phyloP scores from a whole-genome alignment of 495 filamentous ascomycete species.

The Tuber calosporum region DNA sequence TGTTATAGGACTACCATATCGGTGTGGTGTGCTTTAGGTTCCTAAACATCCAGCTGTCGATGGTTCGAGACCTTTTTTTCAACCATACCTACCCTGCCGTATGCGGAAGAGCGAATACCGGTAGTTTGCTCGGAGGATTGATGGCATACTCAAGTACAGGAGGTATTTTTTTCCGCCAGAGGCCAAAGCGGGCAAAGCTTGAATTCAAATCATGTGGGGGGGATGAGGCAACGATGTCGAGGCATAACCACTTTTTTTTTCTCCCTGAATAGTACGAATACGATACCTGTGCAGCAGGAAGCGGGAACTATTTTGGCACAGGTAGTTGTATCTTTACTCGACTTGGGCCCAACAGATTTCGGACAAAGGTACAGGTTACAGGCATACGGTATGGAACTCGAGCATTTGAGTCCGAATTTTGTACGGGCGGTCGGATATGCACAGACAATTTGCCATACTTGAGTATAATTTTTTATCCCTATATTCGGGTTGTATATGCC shows the following conservation, averaged over 20 bases:
- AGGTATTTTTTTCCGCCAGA: not conserved
- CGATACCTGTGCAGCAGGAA: no score
- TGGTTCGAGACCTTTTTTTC: not conserved
- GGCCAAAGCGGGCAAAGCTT: not conserved
- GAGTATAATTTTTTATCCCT: no score
- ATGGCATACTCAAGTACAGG: no score
- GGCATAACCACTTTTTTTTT: not conserved
- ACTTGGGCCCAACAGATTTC: not conserved
- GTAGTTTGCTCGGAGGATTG: not conserved
- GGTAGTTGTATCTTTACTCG: not conserved
- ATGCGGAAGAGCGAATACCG: no score
- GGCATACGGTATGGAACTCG: no score
- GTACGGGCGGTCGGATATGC: no score
- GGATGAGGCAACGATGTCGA: not conserved
- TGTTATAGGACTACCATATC: no score
- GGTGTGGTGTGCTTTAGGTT: not conserved
- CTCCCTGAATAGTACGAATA: not conserved
- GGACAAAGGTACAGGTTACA: not conserved
- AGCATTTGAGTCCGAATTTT: no score
- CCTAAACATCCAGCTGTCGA: not conserved
- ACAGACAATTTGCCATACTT: no score
- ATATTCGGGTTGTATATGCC: no score
- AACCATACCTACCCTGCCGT: not conserved
- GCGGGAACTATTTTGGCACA: not conserved
- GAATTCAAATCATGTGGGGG: not conserved